A percentile compares a stretch with the other conserved stretches of the same genome.
Evolutionary conservation across 306 rosid genomes (phyloP).

Genomic region (Quercus rubra): DNA sequence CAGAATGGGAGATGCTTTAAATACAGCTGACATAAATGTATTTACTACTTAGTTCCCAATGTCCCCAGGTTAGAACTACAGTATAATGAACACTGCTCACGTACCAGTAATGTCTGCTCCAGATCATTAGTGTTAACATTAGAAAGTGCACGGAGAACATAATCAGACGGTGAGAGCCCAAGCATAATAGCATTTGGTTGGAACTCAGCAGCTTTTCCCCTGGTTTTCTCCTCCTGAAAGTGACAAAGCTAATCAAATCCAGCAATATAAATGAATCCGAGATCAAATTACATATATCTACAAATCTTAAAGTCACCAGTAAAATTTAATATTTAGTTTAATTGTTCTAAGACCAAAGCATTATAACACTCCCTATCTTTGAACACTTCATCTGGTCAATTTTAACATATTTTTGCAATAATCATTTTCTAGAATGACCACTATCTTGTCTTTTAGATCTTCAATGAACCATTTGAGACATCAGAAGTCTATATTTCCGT

Average conservation of each 20-base stretch:
- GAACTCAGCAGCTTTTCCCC: constrained; percentile 38
- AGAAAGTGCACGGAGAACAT: constrained; percentile 72
- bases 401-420: too few relatives aligned
- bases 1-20: not conserved
- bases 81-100: constrained; percentile 14
- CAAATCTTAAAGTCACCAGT: not conserved
- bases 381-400: too few relatives aligned
- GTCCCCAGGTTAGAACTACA: constrained; percentile 6
- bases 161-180: constrained; percentile 79
- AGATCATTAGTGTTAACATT: constrained; percentile 78
- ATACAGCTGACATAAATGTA: not conserved
- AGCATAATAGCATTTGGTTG: constrained; percentile 66
- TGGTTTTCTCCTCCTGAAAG: constrained; percentile 66
- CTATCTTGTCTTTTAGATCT: too few relatives aligned
- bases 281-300: not conserved
- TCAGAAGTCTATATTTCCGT: too few relatives aligned
- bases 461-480: too few relatives aligned
- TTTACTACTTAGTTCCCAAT: not conserved
- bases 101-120: constrained; percentile 86
- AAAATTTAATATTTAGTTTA: too few relatives aligned
- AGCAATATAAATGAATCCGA: constrained; percentile 13
- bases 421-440: too few relatives aligned
- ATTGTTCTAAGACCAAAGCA: too few relatives aligned
- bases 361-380: too few relatives aligned
- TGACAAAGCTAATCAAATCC: constrained; percentile 10